Conservation (phyloP, 352 stramenopile genomes). For the Phytopythium helicoides region DNA sequence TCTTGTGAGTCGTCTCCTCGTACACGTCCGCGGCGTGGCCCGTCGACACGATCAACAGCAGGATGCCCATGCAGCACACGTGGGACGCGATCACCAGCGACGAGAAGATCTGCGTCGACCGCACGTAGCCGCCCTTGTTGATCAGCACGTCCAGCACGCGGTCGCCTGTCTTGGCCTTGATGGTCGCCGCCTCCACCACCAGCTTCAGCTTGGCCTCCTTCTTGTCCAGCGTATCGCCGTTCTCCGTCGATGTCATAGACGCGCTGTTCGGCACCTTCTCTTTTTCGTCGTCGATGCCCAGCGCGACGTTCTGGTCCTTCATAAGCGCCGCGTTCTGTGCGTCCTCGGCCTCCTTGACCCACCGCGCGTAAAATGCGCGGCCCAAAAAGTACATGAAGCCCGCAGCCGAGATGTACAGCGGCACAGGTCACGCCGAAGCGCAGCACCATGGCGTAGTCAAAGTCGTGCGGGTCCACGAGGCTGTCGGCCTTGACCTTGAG, state of each 20-base stretch:
- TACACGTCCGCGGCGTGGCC: conserved; percentile 8
- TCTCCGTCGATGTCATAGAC: too few species aligned
- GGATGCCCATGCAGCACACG: conserved; percentile 68
- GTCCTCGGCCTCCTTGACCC: conserved; percentile 64
- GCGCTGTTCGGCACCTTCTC: too few species aligned
- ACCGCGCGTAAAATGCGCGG: conserved; percentile 67
- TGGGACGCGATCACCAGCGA: conserved; percentile 66
- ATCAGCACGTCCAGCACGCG: conserved; percentile 55
- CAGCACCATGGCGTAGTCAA: conserved; percentile 58
- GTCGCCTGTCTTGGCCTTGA: conserved; percentile 50
- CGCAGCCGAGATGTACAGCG: conserved; percentile 60
- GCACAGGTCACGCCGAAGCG: conserved; percentile 73
- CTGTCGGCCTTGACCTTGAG: conserved; percentile 55
- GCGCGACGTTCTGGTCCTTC: conserved; percentile 25
- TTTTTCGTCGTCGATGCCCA: conserved; percentile 18
- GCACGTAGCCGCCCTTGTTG: conserved; percentile 77
- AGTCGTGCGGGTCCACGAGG: conserved; percentile 46
- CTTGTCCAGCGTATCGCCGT: conserved; percentile 11
- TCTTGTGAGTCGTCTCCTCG: too few species aligned
- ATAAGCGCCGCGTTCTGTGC: conserved; percentile 56
- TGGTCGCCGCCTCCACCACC: conserved; percentile 40
- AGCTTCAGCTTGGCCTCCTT: conserved; percentile 22
- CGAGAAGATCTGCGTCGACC: conserved; percentile 78
- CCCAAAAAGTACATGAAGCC: conserved; percentile 81
- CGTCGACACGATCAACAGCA: conserved; percentile 61